phyloP scores from a whole-genome alignment of 441 rosid species.

The Bruguiera hainesii region DNA sequence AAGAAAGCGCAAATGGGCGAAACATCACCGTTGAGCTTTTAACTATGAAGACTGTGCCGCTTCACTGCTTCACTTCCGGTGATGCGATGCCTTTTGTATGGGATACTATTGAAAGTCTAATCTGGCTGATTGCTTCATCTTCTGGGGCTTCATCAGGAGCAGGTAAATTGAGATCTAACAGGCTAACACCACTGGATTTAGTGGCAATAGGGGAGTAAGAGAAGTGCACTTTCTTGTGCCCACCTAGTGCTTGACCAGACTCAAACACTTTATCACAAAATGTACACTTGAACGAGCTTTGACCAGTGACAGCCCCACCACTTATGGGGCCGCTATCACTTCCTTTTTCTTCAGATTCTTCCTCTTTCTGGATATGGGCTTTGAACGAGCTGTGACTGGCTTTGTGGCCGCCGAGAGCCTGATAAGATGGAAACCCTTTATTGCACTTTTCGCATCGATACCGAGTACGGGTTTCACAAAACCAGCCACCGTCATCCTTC shows the following conservation, averaged over 20 bases:
- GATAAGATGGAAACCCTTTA: constrained; percentile 41
- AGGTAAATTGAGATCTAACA: constrained; percentile 34
- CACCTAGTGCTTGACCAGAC: constrained; percentile 59
- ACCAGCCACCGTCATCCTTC: constrained; percentile 10
- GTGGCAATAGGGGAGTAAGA: constrained; percentile 11
- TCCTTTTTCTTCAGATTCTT: constrained; percentile 6
- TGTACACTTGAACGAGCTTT: constrained; percentile 33
- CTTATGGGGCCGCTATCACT: background rate
- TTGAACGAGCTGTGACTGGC: constrained; percentile 41
- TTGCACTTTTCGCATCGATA: constrained; percentile 39
- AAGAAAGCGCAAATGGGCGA: too few relatives aligned
- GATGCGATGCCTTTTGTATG: too few relatives aligned
- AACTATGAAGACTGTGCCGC: too few relatives aligned
- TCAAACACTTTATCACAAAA: constrained; percentile 43
- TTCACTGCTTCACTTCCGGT: too few relatives aligned
- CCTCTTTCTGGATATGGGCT: background rate
- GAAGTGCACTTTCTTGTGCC: constrained; percentile 53
- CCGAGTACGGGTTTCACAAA: background rate
- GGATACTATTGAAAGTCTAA: background rate
- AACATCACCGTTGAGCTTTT: too few relatives aligned
- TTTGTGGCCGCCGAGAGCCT: constrained; percentile 55
- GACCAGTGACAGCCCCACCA: background rate
- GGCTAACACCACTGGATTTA: background rate
- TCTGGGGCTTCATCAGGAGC: constrained; percentile 27
- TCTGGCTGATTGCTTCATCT: constrained; percentile 20